Evolutionary conservation across 352 stramenopile species (phyloP).

Genomic region (Phytophthora aleatoria): DNA sequence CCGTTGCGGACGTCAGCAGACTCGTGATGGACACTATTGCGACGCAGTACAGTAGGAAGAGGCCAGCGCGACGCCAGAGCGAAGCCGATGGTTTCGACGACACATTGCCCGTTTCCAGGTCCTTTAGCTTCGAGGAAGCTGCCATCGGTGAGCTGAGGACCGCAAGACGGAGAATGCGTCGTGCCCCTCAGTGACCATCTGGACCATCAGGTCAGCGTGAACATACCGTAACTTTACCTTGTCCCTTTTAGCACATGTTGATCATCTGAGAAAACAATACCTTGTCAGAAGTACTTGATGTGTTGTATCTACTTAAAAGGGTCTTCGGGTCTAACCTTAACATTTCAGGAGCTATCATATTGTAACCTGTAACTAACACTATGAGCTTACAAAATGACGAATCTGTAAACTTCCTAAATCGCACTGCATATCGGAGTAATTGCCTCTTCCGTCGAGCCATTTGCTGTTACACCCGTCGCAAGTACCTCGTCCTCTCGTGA

Average conservation of each 20-base stretch:
- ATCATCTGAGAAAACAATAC: background rate
- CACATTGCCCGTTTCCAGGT: constrained; percentile 20
- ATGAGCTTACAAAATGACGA: background rate
- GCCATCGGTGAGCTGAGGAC: background rate
- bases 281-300: background rate
- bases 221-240: too few relatives aligned
- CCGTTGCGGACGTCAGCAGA: constrained; percentile 12
- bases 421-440: constrained; percentile 5
- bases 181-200: background rate
- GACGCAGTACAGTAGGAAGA: background rate
- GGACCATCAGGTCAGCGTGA: background rate
- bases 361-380: background rate
- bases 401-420: constrained; percentile 2
- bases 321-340: too few relatives aligned
- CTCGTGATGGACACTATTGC: constrained; percentile 1
- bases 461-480: background rate
- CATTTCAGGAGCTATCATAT: too few relatives aligned
- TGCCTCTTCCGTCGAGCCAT: background rate
- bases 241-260: background rate
- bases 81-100: constrained; percentile 17
- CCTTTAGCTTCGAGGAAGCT: constrained; percentile 4
- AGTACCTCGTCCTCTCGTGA: constrained; percentile 4
- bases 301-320: too few relatives aligned
- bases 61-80: constrained; percentile 9
- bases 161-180: constrained; percentile 4